Percentiles rank a stretch among this genome's conserved stretches.
phyloP scores from a whole-genome alignment of 352 stramenopile genomes.

The Globisporangium nagaii region DNA sequence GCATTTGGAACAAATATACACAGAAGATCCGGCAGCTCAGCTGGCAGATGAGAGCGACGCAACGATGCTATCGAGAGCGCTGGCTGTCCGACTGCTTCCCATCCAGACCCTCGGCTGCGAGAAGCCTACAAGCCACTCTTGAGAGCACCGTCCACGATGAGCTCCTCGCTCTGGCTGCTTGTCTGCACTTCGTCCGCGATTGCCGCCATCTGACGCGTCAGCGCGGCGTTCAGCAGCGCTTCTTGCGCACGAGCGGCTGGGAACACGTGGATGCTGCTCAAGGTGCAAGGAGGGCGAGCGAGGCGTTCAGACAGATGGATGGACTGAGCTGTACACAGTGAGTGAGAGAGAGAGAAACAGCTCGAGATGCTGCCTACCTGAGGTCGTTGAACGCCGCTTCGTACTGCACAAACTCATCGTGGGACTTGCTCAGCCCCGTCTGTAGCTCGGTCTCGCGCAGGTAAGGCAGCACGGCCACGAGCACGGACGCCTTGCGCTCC shows the following conservation, averaged over 20 bases:
- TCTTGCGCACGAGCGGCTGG: not conserved
- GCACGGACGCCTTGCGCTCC: conserved; percentile 33
- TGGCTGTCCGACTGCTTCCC: too few species aligned
- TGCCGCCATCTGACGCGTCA: conserved; percentile 5
- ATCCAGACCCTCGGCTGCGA: too few species aligned
- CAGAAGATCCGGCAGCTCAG: too few species aligned
- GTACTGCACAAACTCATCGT: conserved; percentile 55
- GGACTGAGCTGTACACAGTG: not conserved
- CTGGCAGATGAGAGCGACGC: too few species aligned
- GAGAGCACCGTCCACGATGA: too few species aligned
- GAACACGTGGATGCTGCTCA: conserved; percentile 14
- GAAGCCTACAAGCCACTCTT: too few species aligned
- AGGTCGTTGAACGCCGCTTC: conserved; percentile 79
- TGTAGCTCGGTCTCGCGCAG: conserved; percentile 37
- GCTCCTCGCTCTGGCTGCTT: not conserved
- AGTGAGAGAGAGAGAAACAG: not conserved
- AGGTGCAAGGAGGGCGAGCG: not conserved
- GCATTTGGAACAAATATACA: too few species aligned
- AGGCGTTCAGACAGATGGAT: not conserved
- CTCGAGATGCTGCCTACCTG: conserved; percentile 16
- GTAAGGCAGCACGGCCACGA: conserved; percentile 48
- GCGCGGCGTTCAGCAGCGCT: conserved; percentile 5
- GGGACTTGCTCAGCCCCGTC: conserved; percentile 29
- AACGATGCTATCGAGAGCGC: too few species aligned
- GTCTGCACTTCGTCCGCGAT: not conserved